Conservation (phyloP, 495 filamentous ascomycete species). For the Cetradonia linearis region DNA sequence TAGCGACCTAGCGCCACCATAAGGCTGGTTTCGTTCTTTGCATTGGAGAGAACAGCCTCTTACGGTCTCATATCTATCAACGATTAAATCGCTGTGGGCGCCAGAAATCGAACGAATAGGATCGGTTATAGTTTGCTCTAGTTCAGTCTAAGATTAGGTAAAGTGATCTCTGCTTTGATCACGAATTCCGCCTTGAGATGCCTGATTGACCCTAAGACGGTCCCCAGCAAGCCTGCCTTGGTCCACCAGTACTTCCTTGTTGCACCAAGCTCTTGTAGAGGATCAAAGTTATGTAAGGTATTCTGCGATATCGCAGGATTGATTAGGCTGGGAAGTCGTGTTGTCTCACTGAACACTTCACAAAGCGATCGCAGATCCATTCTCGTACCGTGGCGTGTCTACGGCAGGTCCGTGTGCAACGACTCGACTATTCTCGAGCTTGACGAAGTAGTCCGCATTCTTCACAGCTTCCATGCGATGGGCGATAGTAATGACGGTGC, state of each 20-base stretch:
- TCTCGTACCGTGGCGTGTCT: background rate
- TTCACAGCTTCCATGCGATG: constrained; percentile 74
- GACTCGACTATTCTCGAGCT: constrained; percentile 55
- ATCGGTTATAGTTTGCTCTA: background rate
- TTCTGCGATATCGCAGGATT: background rate
- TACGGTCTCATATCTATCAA: background rate
- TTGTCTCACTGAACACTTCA: background rate
- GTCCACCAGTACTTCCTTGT: background rate
- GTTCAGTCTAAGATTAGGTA: background rate
- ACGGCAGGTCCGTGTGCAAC: constrained; percentile 2
- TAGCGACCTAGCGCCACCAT: background rate
- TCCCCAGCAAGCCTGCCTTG: background rate
- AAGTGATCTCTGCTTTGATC: background rate
- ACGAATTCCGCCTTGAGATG: background rate
- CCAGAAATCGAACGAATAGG: background rate
- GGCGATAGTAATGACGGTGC: constrained; percentile 80
- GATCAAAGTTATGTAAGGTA: background rate
- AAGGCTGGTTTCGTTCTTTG: background rate
- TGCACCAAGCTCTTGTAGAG: background rate
- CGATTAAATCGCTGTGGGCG: background rate
- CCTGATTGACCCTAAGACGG: background rate
- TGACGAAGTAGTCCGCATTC: constrained; percentile 62
- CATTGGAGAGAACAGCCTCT: background rate
- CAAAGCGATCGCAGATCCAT: background rate
- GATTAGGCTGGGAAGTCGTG: background rate